Evolutionary conservation across 2,329 filamentous ascomycete species (phyloP), one percentile per base, ranked within the genome.

Genomic region (Ramularia collo-cygni): DNA sequence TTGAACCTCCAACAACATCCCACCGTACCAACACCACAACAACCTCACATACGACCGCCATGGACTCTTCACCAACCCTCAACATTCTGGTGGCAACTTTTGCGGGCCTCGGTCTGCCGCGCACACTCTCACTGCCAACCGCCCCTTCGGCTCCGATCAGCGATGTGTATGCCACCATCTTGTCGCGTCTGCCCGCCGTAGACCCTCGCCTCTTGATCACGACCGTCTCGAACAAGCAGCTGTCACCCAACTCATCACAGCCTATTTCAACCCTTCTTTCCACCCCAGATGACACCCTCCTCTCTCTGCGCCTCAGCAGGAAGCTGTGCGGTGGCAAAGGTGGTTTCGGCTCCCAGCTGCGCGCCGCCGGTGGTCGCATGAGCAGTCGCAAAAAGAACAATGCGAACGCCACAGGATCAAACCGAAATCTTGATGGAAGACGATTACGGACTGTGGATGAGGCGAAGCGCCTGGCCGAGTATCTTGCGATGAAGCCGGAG

Each of bases 281-380:
- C 19, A 48, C 41, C 34, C 38, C 50, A 24, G 36, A 31, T n/a
- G 60, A 56, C 68, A 78, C 79, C 24, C 81, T 96, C 51, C 72
- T 98, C 12, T 82, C 88, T 0, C 75, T 98, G 3, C 85, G 88
- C 38, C 77, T 98, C 19, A 82, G 80, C 5, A 71, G 82, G 2
- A 83, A 84, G 4, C 68, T 95, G 28, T 85, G 83, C 53, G 92
- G 93, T 68, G 93, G 93, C 60, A 98, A 98, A 62, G 92, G 92
- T 64, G 92, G 92, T 57, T 98, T 98, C 61, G 92, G 92, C 38
- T 96, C 90, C 2, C 93, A 98, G 64, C 79, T 98, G 27, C 86
- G 93, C 59, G 92, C 93, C 0, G 92, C 92, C 3, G 92, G 93
- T 59, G 92, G 93, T 28, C 90, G 93, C 68, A 98, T 98, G 92